Base-by-base conservation (phyloP, 495 filamentous ascomycete genomes). In the Penicillium pulvis region DNA sequence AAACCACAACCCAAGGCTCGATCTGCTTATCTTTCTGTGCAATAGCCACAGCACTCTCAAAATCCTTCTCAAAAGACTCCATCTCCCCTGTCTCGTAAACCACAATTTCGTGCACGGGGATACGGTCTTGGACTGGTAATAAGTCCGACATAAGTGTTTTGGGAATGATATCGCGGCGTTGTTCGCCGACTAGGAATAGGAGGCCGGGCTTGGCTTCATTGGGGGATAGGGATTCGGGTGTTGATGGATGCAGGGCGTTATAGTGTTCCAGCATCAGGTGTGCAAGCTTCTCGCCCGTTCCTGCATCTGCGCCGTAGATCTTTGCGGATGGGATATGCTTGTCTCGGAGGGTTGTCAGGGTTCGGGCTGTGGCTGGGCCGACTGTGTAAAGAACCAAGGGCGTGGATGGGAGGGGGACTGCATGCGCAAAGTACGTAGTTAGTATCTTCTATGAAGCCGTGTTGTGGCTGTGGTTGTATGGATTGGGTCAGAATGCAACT, bases 11-110 rank as follows among this genome's bases (percentile, higher is more conserved):
- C 93, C 94, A 98, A 62, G 88, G 79, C 14, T 31, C 33, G 55
- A 3, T 19, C n/a, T 17, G 19, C 20, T 8, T 62, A 31, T 64
- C 55, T 8, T 23, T 23, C 20, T 23, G 20, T 23, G 58, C 49
- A 8, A 4, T 3, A 64, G 17, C 14, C 20, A 75, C 10, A 78
- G 50, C 65, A 9, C 55, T 57, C 17, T 59, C 65, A 61, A 97
- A 96, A 54, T 88, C 78, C 1, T 75, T 63, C 55, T 83, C 80
- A 65, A 98, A 98, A 11, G 81, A 83, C 28, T 79, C 80, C 82
- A 90, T 87, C 41, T 92, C 90, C 0, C 83, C 83, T 4, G 93
- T 97, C 57, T 91, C 88, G 67, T 98, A 98, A 14, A 96, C 83
- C 0, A 90, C 85, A 6, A 90, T 64, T 71, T 97, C 93, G 20